A percentile compares a stretch with the other conserved stretches of the same genome.
These are phyloP conservation scores for Larix sibirica DNA, from an alignment of 83 land plant genomes.

Conservation along the genomic window DNA sequence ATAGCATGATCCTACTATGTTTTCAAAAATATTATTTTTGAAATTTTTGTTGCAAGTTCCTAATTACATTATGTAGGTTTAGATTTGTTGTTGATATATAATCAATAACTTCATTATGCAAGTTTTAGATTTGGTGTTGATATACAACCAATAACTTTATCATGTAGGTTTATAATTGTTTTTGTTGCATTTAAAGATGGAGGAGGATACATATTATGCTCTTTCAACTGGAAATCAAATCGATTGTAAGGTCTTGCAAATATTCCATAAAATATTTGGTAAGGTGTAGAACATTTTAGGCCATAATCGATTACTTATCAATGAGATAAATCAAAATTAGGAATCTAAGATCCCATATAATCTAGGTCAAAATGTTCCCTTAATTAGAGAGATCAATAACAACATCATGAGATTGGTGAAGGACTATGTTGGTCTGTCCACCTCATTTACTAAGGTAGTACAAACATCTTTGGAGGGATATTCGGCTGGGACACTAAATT, in stretches of 20 bases:
- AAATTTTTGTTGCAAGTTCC: no score
- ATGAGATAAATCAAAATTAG: conserved; percentile 71
- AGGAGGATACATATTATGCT: conserved; percentile 32
- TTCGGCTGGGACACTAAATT: conserved; percentile 37
- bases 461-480: conserved; percentile 64
- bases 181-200: neutral
- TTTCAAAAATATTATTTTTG: no score
- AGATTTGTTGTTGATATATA: no score
- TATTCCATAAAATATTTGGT: conserved; percentile 64
- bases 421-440: conserved; percentile 68
- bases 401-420: conserved; percentile 78
- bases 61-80: no score
- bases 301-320: conserved; percentile 44
- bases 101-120: no score
- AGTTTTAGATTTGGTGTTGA: no score
- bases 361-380: conserved; percentile 25
- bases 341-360: conserved; percentile 71
- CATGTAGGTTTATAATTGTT: no score
- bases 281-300: conserved; percentile 82
- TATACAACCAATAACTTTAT: no score
- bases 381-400: conserved; percentile 79
- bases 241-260: conserved; percentile 67
- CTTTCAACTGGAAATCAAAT: conserved; percentile 42
- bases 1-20: no score
- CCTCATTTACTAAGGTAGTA: conserved; percentile 44